Base-by-base conservation (phyloP, 352 stramenopile species). In the Phytopythium oedochilum region DNA sequence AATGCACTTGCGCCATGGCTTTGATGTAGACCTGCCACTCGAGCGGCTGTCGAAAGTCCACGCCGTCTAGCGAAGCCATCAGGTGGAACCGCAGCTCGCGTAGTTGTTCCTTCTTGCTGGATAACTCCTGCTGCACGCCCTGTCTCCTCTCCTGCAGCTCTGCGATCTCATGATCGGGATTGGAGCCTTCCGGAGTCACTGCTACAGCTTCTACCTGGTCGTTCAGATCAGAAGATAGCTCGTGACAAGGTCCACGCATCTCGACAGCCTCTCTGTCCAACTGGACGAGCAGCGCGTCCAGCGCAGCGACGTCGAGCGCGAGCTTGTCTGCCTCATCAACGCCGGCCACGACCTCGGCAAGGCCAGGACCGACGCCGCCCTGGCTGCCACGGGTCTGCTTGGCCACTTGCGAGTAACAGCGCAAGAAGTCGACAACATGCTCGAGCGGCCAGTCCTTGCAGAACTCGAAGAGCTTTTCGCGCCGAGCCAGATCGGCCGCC, bases 21-120 rank as follows among this genome's bases (percentile, higher is more conserved):
- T 82, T 68, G 17, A 91, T 64, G 36, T 79, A 91, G 10, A 75
- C n/a, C 8, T 64, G 69, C 83, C 83, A 91, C 22, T 63, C 51
- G 1, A 89, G 66, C 17, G 69, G 51, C 29, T 62, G 60, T 34
- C 48, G 68, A 4, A 90, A 69, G 48, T 86, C 69, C 0, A 88
- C 66, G 5, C 68, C 78, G 11, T 91, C 78, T 25, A 89, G 64
- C 2, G 67, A 82, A 15, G 77, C 77, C 4, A 86, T 50, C 5
- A 89, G 47, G 63, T 89, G 70, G 47, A 82, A 44, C 40, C 75
- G 64, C 18, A 82, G 64, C 2, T 79, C 68, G 4, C 61, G 55
- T 6, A 89, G 53, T 22, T 40, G 47, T 0, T 61, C 53, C 31
- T 69, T 55, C 59, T 74, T 76, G 7, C 48, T 58, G 26, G 58